Base-by-base conservation (phyloP, 2,329 filamentous ascomycete genomes). In the Fusarium subglutinans region DNA sequence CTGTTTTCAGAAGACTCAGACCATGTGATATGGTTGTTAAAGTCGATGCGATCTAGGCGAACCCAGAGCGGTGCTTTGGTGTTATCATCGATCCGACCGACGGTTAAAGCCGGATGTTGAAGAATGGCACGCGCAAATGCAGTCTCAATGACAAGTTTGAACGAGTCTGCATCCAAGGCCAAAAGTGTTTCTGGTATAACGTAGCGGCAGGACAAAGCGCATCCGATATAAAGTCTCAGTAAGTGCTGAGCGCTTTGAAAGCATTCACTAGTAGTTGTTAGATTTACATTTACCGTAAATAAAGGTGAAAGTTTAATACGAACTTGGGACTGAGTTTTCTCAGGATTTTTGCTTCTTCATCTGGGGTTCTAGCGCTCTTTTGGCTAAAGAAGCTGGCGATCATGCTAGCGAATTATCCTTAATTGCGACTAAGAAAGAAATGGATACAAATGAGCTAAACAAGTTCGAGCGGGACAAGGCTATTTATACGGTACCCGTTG, bases 361-460 rank as follows among this genome's bases (percentile, higher is more conserved):
- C 24, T 6, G 44, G 44, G 17, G 5, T 14, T 20, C 44, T 26
- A 0, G 24, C 4, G 24, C 17, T 45, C 24, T 45, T 45, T 17
- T 26, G 44, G 0, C 44, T 12, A 14, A 45, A 14, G 17, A 45
- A 14, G 5, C 44, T 45, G 17, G 44, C 44, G 8, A 45, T 45
- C 17, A 45, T 45, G 4, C 6, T 45, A 2, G 4, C 8, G 5
- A 7, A 2, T 45, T 1, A 5, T 7, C 14, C 3, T 14, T 1
- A 1, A 14, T 10, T 47, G 8, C 12, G 24, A 4, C 2, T 6
- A 18, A 24, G 0, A 47, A 26, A 14, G 24, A 20, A 14, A 47
- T 20, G 12, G 18, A 45, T 18, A 45, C 24, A 45, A 18, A 10
- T 20, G 18, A 26, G 44, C 12, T 20, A 10, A 4, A 12, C 15